phyloP scores from a whole-genome alignment of 148 eudicot species.

The Amaranthus palmeri region DNA sequence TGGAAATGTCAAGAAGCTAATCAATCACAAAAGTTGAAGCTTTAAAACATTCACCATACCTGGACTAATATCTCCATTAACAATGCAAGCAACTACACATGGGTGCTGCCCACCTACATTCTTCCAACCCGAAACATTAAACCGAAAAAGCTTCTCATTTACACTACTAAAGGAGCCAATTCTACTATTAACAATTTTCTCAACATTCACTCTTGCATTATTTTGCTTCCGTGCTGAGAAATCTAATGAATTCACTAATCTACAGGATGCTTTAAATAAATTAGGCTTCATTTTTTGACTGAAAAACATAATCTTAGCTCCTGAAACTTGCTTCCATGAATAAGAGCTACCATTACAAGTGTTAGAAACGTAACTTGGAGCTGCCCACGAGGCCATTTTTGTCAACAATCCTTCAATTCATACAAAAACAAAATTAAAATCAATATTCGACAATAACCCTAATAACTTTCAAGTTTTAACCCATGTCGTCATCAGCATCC shows the following conservation, averaged over 20 bases:
- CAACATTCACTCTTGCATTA: neutral
- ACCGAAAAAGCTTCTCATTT: slow-evolving; percentile 7
- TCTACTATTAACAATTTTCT: neutral
- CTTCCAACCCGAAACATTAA: slow-evolving; percentile 6
- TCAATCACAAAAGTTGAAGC: neutral
- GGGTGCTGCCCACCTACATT: neutral
- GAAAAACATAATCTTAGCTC: slow-evolving; percentile 9
- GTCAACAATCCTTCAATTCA: slow-evolving; percentile 1
- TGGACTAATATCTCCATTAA: slow-evolving; percentile 14
- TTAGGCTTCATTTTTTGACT: slow-evolving; percentile 7
- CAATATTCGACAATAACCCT: neutral
- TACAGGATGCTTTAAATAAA: slow-evolving; percentile 6
- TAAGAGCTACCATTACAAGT: slow-evolving; percentile 6
- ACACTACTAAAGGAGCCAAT: slow-evolving; percentile 8
- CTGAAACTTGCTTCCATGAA: slow-evolving; percentile 20
- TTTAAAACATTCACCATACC: slow-evolving; percentile 3
- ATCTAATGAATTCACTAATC: slow-evolving; percentile 1
- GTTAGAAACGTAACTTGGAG: slow-evolving; percentile 17
- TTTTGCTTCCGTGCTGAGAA: neutral
- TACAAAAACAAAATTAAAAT: neutral
- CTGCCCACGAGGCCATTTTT: slow-evolving; percentile 21
- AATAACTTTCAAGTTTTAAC: too few relatives aligned
- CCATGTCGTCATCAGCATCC: too few relatives aligned
- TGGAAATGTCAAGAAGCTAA: neutral
- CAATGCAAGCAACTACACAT: slow-evolving; percentile 21